Evolutionary conservation across 192 early-diverging fungal genomes (phyloP).

Genomic region (Coemansia umbellata): DNA sequence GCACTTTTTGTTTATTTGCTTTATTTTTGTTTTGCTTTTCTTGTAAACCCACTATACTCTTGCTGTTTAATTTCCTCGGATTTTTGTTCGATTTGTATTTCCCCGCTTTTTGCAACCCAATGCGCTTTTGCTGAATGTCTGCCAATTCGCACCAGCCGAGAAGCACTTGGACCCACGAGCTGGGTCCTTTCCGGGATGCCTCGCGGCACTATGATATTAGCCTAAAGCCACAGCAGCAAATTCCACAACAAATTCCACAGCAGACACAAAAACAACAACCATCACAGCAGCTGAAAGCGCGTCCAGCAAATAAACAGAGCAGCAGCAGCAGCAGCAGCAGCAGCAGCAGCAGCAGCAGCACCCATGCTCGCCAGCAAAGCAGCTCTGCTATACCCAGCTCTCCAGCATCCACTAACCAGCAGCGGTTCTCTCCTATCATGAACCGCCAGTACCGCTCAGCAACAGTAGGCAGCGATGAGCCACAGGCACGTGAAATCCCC

Average conservation of each 20-base stretch:
- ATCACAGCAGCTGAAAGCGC: not conserved
- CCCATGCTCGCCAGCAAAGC: conserved; percentile 1
- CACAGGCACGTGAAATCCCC: conserved; percentile 19
- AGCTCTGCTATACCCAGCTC: not conserved
- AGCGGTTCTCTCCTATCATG: conserved; percentile 47
- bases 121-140: conserved; percentile 30
- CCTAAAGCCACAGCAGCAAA: not conserved
- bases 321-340: conserved; percentile 1
- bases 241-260: not conserved
- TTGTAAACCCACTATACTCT: not conserved
- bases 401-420: conserved; percentile 19
- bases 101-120: not conserved
- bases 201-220: conserved; percentile 3
- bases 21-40: not conserved
- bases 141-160: conserved; percentile 34
- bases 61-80: not conserved
- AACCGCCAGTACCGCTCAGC: conserved; percentile 44
- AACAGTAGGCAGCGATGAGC: conserved; percentile 33
- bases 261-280: not conserved
- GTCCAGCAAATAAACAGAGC: not conserved
- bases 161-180: conserved; percentile 31
- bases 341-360: conserved; percentile 2
- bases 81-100: not conserved
- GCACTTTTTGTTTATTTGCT: conserved; percentile 1
- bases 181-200: conserved; percentile 23